Base-by-base conservation (phyloP, 129 eudicot species). In the carrot (Daucus carota) region DNA sequence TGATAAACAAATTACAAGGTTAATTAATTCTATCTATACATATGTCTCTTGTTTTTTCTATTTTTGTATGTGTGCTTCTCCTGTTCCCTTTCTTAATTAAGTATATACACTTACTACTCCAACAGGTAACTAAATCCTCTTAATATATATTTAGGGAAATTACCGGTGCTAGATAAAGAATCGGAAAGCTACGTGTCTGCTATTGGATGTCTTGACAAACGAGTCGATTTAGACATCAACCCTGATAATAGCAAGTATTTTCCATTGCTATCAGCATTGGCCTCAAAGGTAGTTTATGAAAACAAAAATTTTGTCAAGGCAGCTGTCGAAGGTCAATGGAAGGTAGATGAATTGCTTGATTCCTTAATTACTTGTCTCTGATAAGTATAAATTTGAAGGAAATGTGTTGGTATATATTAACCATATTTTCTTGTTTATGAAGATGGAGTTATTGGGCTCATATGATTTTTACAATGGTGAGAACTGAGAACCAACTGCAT, bases 401-500 rank as follows among this genome's bases (percentile, higher is more conserved):
- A 45, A 18, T 18, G 8, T 5, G 20, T 50, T 5, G 20, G 1
- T 50, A 50, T 18, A 50, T 18, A 20, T 26, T 22, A 52, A 52
- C 40, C 40, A 20, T 50, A 4, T 0, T 6, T 16, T 22, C 13
- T 52, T 52, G 62, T 52, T 52, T 6, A 52, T 52, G 28, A 7
- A 52, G 62, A 52, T 52, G 62, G 62, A 22, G 13, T 22, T 52
- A 28, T 41, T 88, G 73, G 89, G 84, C 2, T 70, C 81, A 1
- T 88, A 65, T 48, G 84, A 88, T 73, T 85, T 85, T 43, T 83
- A 87, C 85, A 88, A 88, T 67, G 92, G 87, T 88, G 40, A 78
- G 87, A 18, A 43, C 13, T 88, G 40, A 78, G 87, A 18, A 43
- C 13, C 5, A 18, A 50, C 13, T 52, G 22, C 2, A 22, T 6